phyloP scores from a whole-genome alignment of 805 yeast genomes.

The Diddensiella caesifluorescens region DNA sequence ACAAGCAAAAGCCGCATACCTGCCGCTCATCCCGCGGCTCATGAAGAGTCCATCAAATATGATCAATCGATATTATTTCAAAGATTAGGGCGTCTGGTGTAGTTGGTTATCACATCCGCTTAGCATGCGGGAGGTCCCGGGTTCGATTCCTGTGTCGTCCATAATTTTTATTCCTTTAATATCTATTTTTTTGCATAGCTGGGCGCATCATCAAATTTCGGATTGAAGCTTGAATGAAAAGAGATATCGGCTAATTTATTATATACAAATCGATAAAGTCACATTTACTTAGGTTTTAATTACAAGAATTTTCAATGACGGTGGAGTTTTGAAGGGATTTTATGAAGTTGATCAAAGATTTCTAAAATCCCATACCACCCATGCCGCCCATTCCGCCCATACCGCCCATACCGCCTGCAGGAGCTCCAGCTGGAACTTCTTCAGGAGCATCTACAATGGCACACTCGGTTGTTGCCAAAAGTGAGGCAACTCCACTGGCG shows the following conservation, averaged over 20 bases:
- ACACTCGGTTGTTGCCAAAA: constrained; percentile 97
- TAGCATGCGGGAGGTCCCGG: constrained; percentile 23
- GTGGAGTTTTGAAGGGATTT: neutral
- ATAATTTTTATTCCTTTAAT: constrained; percentile 9
- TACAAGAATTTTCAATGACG: neutral
- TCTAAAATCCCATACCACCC: constrained; percentile 32
- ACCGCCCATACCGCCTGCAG: constrained; percentile 62
- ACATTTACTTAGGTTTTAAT: too few species aligned
- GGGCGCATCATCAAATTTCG: neutral
- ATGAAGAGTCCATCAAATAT: too few species aligned
- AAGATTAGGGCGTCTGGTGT: constrained; percentile 20
- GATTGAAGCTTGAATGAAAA: neutral
- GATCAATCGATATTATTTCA: neutral
- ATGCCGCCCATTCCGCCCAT: constrained; percentile 39
- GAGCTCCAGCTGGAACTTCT: constrained; percentile 58
- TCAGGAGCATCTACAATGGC: constrained; percentile 93
- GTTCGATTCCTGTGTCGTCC: constrained; percentile 24
- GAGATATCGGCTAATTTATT: neutral
- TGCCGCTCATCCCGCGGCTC: too few species aligned
- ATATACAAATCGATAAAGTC: too few species aligned
- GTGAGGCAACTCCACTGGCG: constrained; percentile 95
- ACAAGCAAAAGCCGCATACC: too few species aligned
- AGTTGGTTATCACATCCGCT: constrained; percentile 23
- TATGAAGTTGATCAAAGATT: neutral
- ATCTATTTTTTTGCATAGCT: neutral